Percentiles rank a stretch among this genome's conserved stretches.
phyloP scores from a whole-genome alignment of 2,329 filamentous ascomycete genomes.

The Tolypocladium amazonense region DNA sequence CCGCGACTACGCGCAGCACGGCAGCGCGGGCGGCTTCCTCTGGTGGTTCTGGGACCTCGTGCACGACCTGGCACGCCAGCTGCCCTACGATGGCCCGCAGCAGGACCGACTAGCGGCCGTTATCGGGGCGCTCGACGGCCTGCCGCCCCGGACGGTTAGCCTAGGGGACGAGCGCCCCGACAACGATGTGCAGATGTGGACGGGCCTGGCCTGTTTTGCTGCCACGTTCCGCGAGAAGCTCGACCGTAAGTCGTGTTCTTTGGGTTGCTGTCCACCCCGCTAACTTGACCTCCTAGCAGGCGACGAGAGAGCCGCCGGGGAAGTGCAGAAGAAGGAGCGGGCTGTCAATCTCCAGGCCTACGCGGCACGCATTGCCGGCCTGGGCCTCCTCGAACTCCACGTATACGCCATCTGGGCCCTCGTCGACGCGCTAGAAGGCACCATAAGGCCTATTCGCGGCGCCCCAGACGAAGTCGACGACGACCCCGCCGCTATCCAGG shows the following conservation, averaged over 20 bases:
- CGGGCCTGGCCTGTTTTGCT: conserved; percentile 2
- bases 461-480: conserved; percentile 5
- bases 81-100: conserved; percentile 7
- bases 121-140: conserved; percentile 2
- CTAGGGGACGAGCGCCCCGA: not conserved
- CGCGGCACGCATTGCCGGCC: conserved; percentile 3
- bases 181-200: conserved; percentile 2
- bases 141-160: conserved; percentile 1
- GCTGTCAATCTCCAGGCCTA: not conserved
- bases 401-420: conserved; percentile 8
- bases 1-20: not conserved
- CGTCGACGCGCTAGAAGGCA: conserved; percentile 8
- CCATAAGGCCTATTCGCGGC: conserved; percentile 6
- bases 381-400: not conserved
- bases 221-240: not conserved
- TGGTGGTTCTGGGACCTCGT: conserved; percentile 14
- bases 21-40: conserved; percentile 5
- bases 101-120: conserved; percentile 6
- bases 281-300: not conserved
- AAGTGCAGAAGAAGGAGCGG: not conserved
- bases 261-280: not conserved
- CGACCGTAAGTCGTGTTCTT: not conserved
- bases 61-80: conserved; percentile 9
- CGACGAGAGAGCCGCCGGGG: not conserved
- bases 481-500: conserved; percentile 3